Evolutionary conservation across 2,329 filamentous ascomycete genomes (phyloP), one percentile per base, ranked within the genome.

Genomic region (Colletotrichum sidae): DNA sequence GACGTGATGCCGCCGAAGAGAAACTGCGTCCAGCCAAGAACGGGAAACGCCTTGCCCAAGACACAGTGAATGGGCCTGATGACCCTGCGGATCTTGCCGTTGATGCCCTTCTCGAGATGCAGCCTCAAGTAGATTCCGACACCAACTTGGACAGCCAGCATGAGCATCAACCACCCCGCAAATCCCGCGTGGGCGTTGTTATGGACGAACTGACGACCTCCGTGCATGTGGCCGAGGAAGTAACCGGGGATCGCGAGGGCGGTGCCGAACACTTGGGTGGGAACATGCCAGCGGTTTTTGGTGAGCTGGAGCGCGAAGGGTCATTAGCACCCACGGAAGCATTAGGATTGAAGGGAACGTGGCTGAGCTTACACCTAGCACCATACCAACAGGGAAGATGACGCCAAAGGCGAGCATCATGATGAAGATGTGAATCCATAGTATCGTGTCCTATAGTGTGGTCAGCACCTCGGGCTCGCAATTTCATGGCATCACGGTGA

Each of bases 391-490:
- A 10, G 96, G 96, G 74, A 97, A 98, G 65, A 98, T 87, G 71
- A 99, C 84, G 67, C 96, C 96, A 83, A 96, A 98, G 63, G 94
- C 89, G 64, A 96, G 74, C 76, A 90, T 91, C 84, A 97, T 94
- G 50, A 97, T 79, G 66, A 97, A 85, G 73, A 99, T 98, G 79
- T 99, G 96, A 71, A 91, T 85, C 96, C 96, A 99, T 87, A 99
- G 79, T 72, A 89, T 93, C 46, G 90, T 86, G 77, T 98, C 96
- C 86, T 90, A 69, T 34, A 70, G 50, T 33, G 71, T n/a, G 13
- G 42, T 84, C 68, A 84, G 76, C 68, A 55, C 68, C 50, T 57
- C 45, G 44, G 41, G 46, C 50, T 6, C 33, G 10, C 17, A 55
- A 39, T n/a, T 33, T 34, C 1, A 25, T 25, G 25, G 25, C 25